Percentiles rank a stretch among this genome's conserved stretches.
These are phyloP conservation scores for Melanogaster broomeanus DNA, from an alignment of 768 basidiomycete species.

Conservation along the genomic window DNA sequence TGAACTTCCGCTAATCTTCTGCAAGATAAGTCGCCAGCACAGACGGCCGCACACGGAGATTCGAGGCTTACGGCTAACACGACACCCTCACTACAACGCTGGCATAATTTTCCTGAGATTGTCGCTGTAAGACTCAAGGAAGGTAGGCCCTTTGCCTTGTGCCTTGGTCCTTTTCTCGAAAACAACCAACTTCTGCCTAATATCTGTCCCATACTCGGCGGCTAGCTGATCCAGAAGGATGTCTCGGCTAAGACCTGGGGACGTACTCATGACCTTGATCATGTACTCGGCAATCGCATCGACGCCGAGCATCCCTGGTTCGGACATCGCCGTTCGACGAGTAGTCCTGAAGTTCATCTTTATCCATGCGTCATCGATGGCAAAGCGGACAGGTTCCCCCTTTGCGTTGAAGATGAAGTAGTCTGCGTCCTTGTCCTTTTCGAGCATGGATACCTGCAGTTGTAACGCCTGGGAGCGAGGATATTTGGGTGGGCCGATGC, in stretches of 20 bases:
- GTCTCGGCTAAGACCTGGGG: neutral
- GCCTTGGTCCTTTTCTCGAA: neutral
- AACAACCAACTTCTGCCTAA: neutral
- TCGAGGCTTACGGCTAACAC: no score
- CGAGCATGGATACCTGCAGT: conserved; percentile 18
- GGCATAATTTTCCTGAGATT: neutral
- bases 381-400: conserved; percentile 14
- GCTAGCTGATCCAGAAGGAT: neutral
- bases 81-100: no score
- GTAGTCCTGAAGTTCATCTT: neutral
- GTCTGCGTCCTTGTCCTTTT: conserved; percentile 14
- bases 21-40: no score
- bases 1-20: no score
- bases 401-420: conserved; percentile 21
- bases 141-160: neutral
- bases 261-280: neutral
- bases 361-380: conserved; percentile 10
- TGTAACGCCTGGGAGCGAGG: conserved; percentile 11
- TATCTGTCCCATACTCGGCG: neutral
- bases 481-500: conserved; percentile 9
- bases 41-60: no score
- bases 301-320: neutral
- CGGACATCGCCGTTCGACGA: neutral
- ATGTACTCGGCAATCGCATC: neutral
- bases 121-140: neutral